Base-by-base conservation (phyloP, 345 rosid species). In the Mercurialis annua region DNA sequence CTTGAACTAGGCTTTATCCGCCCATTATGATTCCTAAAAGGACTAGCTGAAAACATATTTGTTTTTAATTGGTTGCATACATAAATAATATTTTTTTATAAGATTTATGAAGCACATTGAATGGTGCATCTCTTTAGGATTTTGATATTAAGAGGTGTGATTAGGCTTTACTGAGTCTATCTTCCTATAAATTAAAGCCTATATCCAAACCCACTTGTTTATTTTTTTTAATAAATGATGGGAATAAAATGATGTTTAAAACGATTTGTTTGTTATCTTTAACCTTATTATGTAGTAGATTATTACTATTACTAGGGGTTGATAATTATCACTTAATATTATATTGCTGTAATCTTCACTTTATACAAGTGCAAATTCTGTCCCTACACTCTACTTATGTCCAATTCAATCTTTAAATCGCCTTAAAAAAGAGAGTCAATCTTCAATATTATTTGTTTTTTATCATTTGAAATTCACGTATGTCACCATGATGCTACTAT, bases 21-120 rank as follows among this genome's bases (percentile, higher is more conserved):
- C 65, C 64, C 68, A 5, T 40, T 40, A 71, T 74, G 72, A 73
- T 77, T 72, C 73, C 71, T 64, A 79, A n/a, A 49, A 59, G 58
- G 34, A 36, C 52, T 42, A 31, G 15, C 70, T 55, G n/a, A 65
- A 67, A 40, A 63, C 60, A 47, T 73, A 65, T 51, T 71, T 61
- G 54, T 49, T 50, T 67, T 57, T n/a, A n/a, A 29, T 67, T 24
- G 47, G 18, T 29, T 29, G 11, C 33, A 47, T 6, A 18, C 38
- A 21, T 0, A 18, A 27, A 55, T 44, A 62, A 29, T 43, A 24
- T 40, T 40, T n/a, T 24, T 10, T 14, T 50, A 62, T 34, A 12
- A 71, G 44, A 52, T 62, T 30, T 65, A 71, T 54, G 71, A 71
- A 69, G 77, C 83, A 80, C 83, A 82, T 82, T 77, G 81, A 78